phyloP scores from a whole-genome alignment of 805 yeast genomes.

The Candida pseudoglaebosa region DNA sequence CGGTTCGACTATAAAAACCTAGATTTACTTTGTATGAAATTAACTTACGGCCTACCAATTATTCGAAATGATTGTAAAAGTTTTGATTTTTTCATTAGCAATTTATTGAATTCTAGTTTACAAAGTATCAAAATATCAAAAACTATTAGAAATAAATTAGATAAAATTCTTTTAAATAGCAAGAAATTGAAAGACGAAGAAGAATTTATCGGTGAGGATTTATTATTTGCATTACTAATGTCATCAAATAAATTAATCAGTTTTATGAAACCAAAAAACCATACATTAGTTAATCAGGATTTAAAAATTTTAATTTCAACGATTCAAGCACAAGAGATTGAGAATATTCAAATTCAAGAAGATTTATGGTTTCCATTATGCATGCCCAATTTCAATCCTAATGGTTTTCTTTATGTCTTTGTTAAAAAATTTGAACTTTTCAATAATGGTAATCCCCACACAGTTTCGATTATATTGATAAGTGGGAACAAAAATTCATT shows the following conservation, averaged over 20 bases:
- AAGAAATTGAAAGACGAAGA: slow-evolving; percentile 19
- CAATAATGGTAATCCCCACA: slow-evolving; percentile 18
- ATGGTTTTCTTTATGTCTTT: slow-evolving; percentile 83
- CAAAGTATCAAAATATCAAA: slow-evolving; percentile 47
- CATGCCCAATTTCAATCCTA: slow-evolving; percentile 81
- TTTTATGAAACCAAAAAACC: slow-evolving; percentile 71
- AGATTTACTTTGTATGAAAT: slow-evolving; percentile 47
- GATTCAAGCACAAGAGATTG: slow-evolving; percentile 41
- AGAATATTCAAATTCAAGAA: slow-evolving; percentile 28
- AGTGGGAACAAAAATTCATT: slow-evolving; percentile 77
- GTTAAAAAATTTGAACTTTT: slow-evolving; percentile 42
- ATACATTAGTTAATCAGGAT: slow-evolving; percentile 78
- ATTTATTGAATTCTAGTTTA: slow-evolving; percentile 25
- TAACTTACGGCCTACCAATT: slow-evolving; percentile 29
- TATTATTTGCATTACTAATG: slow-evolving; percentile 73
- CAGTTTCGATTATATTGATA: slow-evolving; percentile 43
- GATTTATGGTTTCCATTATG: slow-evolving; percentile 95
- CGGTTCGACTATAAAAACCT: slow-evolving; percentile 71
- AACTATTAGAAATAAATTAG: slow-evolving; percentile 54
- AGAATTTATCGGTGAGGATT: slow-evolving; percentile 31
- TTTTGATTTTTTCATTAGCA: slow-evolving; percentile 24
- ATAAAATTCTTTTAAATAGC: slow-evolving; percentile 30
- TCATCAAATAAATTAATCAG: slow-evolving; percentile 60
- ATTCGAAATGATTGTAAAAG: slow-evolving; percentile 9
- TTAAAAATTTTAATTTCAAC: slow-evolving; percentile 69